Conservation (phyloP, 176 grass and related monocot species). For the Typha latifolia region DNA sequence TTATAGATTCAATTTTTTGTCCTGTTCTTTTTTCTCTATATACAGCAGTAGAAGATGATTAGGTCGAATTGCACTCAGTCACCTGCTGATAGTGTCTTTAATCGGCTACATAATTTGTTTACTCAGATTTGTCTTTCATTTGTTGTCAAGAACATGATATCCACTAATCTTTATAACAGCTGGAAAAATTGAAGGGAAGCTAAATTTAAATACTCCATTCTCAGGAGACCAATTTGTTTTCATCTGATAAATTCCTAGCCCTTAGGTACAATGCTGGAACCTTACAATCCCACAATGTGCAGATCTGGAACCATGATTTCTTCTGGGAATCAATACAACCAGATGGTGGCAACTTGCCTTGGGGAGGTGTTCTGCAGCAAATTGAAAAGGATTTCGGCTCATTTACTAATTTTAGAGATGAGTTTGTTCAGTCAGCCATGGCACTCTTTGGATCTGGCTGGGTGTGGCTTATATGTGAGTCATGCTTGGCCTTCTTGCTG, state of each 20-base stretch:
- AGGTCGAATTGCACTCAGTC: neutral
- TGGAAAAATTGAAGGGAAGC: too few relatives aligned
- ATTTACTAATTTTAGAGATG: conserved; percentile 73
- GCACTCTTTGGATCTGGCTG: conserved; percentile 62
- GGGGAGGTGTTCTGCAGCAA: conserved; percentile 52
- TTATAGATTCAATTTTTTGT: neutral
- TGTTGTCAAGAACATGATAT: too few relatives aligned
- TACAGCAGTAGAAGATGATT: neutral
- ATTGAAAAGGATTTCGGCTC: conserved; percentile 94
- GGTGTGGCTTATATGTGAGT: conserved; percentile 93
- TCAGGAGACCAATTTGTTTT: neutral
- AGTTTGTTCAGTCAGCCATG: conserved; percentile 52
- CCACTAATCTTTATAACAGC: too few relatives aligned
- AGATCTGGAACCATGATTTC: conserved; percentile 94
- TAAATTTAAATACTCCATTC: neutral
- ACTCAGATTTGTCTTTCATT: neutral
- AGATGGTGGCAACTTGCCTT: conserved; percentile 55
- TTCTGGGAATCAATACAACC: conserved; percentile 98
- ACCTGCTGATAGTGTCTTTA: neutral
- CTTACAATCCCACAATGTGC: conserved; percentile 2
- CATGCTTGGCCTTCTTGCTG: neutral
- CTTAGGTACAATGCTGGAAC: neutral
- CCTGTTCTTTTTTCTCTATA: neutral
- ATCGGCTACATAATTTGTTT: neutral
- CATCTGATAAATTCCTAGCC: neutral